Evolutionary conservation across 23 red algal species (phyloP).

Genomic region (Gracilaria caudata): DNA sequence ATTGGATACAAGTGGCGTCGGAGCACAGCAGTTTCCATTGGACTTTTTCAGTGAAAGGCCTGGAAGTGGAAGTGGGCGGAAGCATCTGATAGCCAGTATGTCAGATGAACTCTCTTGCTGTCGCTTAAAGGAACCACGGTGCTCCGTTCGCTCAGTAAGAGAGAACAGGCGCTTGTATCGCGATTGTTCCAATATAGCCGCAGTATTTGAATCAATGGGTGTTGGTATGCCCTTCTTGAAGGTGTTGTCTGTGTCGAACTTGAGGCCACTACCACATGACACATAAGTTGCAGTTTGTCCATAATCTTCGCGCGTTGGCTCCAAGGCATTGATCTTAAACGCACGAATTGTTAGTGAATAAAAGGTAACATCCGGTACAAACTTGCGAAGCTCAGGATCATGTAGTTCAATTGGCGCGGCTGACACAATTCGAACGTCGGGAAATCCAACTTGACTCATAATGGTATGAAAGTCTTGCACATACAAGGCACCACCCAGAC

Average conservation of each 20-base stretch:
- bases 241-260: slow-evolving; percentile 61
- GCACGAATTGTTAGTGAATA: slow-evolving; percentile 85
- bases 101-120: neutral
- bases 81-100: neutral
- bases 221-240: slow-evolving; percentile 54
- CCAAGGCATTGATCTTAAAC: slow-evolving; percentile 76
- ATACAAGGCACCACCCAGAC: slow-evolving; percentile 85
- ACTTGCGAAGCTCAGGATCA: slow-evolving; percentile 33
- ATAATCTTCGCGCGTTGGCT: slow-evolving; percentile 80
- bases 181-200: slow-evolving; percentile 61
- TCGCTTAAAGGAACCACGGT: slow-evolving; percentile 65
- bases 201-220: slow-evolving; percentile 84
- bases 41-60: neutral
- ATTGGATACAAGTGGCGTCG: slow-evolving; percentile 8
- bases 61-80: slow-evolving; percentile 9
- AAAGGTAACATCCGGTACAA: slow-evolving; percentile 77
- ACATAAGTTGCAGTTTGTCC: slow-evolving; percentile 82
- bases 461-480: slow-evolving; percentile 77
- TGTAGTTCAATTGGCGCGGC: slow-evolving; percentile 58
- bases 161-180: slow-evolving; percentile 53
- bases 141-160: slow-evolving; percentile 41
- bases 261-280: slow-evolving; percentile 46
- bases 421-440: slow-evolving; percentile 79
- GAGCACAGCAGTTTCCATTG: neutral
- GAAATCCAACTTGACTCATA: slow-evolving; percentile 74